Evolutionary conservation across 495 filamentous ascomycete species (phyloP), one percentile per base, ranked within the genome.

Genomic region (Saxophila tyrrhenica): DNA sequence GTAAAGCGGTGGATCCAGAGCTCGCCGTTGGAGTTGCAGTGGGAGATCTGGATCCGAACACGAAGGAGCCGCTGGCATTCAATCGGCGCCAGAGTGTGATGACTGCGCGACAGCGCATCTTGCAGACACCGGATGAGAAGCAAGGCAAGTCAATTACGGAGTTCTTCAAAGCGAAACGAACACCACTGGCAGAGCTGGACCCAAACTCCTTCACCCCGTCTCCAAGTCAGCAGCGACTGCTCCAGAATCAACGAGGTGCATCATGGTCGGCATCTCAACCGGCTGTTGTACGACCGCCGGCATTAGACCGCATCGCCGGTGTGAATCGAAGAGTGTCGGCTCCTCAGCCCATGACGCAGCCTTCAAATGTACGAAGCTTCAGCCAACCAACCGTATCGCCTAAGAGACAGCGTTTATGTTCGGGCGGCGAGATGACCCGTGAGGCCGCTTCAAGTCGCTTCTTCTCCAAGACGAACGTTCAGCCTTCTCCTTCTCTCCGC

Each of bases 31-130:
- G 81, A 3, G 84, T 99, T 52, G 87, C 91, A n/a, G 65, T 58
- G 13, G 92, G 92, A 21, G 86, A 96, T 56, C 68, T 96, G 24
- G 83, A 97, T 66, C 92, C 92, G 16, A 89, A 88, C 55, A 94
- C 88, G 16, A 96, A 95, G 67, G 63, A 82, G 44, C 75, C 74
- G 1, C 83, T 95, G 51, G 45, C 73, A 25, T 45, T 80, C 59
- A 24, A 63, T 63, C 29, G 29, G n/a, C 55, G 58, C n/a, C 25
- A 20, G 9, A 62, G 32, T 55, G 62, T 49, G 67, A 57, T 61
- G 1, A 42, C 59, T 0, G 54, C 61, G 15, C 59, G 51, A 22
- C 29, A n/a, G 35, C 46, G 24, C 39, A 46, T 23, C 29, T 58
- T 44, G 16, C 56, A 54, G 25, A 56, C 49, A 29, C 58, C 53